A percentile compares a stretch with the other conserved stretches of the same genome.
Evolutionary conservation across 2,329 filamentous ascomycete species (phyloP).

Genomic region (Aspergillus sp.): DNA sequence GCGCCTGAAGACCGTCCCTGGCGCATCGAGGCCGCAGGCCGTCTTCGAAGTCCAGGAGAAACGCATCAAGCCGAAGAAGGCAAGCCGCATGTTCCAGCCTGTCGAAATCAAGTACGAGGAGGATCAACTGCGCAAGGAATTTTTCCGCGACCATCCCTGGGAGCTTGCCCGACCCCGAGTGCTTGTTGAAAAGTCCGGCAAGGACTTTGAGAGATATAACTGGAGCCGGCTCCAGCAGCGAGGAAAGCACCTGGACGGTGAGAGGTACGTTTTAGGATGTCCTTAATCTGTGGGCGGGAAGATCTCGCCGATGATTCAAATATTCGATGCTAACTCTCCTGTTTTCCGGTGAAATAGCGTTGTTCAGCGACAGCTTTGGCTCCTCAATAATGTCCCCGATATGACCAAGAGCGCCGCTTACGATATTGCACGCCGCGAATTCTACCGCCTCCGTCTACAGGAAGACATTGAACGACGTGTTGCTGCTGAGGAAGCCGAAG

Average conservation of each 20-base stretch:
- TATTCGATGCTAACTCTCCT: slow-evolving; percentile 16
- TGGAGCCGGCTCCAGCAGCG: slow-evolving; percentile 79
- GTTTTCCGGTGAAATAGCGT: slow-evolving; percentile 62
- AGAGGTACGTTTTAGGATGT: slow-evolving; percentile 62
- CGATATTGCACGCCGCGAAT: slow-evolving; percentile 83
- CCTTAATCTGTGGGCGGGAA: neutral
- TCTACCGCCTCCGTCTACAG: slow-evolving; percentile 79
- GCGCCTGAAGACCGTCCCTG: slow-evolving; percentile 37
- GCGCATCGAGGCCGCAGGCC: slow-evolving; percentile 34
- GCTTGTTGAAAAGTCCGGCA: slow-evolving; percentile 81
- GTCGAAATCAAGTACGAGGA: slow-evolving; percentile 78
- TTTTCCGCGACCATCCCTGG: slow-evolving; percentile 96
- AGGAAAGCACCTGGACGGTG: slow-evolving; percentile 76
- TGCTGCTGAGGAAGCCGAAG: slow-evolving; percentile 81
- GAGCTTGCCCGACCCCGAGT: slow-evolving; percentile 87
- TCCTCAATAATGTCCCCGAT: slow-evolving; percentile 66
- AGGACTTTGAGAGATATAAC: slow-evolving; percentile 72
- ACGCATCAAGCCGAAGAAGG: slow-evolving; percentile 58
- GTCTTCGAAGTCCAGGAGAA: slow-evolving; percentile 40
- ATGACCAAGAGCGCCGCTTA: slow-evolving; percentile 72
- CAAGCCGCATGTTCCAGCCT: slow-evolving; percentile 78
- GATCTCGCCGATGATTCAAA: neutral
- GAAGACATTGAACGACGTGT: slow-evolving; percentile 82
- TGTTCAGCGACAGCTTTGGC: slow-evolving; percentile 84
- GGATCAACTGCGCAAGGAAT: slow-evolving; percentile 75